Base-by-base conservation (phyloP, 805 yeast species). In the Wickerhamomyces silvicola region DNA sequence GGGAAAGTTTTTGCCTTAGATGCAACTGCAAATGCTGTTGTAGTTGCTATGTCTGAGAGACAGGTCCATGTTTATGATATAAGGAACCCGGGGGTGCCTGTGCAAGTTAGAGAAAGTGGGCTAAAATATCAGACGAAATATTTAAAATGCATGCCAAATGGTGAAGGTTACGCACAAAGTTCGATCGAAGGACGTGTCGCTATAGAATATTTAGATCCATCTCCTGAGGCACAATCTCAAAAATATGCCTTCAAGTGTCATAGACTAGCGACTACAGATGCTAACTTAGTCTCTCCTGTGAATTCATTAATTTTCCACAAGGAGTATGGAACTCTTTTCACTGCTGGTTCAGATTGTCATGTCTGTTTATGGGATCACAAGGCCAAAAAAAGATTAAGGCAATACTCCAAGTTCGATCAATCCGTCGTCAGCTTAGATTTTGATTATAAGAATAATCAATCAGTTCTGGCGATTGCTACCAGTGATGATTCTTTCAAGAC, bases 331-430 rank as follows among this genome's bases (percentile, higher is more conserved):
- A 82, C 94, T 1, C 72, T 90, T 48, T 75, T 78, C 37, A 88
- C 97, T 2, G 94, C 94, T 2, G 97, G 97, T 1, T 71, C 92
- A 2, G 97, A 90, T 58, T 94, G 95, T 9, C 70, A 83, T 27
- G 81, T 87, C 47, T 78, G 85, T 45, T 70, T 81, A 52, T 90
- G 97, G 97, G 96, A 87, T 53, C 78, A 85, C 52, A 81, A 76
- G 37, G 74, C 88, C 18, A 73, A 78, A 50, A 86, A 81, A 51
- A 71, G 95, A 41, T 68, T 88, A 33, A 78, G 78, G 56, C 81
- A 78, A 34, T 77, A 75, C 57, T 79, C 87, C 0, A 65, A 69
- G 20, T 48, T 66, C 13, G 68, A 64, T 2, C 56, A 55, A n/a
- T 60, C 72, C 22, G 66, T 72, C 4, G 65, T 67, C 26, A 50